Conservation (phyloP, 2,329 filamentous ascomycete species). For the Pestalotiopsis sp. region DNA sequence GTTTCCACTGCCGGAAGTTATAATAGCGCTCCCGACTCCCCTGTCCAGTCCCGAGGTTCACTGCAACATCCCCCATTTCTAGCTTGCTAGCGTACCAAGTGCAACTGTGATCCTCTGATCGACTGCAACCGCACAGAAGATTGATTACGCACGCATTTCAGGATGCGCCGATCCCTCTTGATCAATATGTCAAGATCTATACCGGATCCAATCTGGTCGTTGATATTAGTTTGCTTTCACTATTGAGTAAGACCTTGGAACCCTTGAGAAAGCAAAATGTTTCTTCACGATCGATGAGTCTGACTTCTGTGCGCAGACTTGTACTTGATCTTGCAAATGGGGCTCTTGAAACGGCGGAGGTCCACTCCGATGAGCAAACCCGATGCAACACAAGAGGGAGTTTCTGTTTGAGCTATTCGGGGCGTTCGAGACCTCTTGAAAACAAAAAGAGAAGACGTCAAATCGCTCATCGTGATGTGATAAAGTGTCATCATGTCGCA, state of each 20-base stretch:
- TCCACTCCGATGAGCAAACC: neutral
- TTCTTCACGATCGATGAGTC: neutral
- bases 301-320: neutral
- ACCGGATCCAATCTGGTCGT: neutral
- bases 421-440: neutral
- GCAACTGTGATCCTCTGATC: conserved; percentile 1
- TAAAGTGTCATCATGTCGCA: neutral
- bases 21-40: no score
- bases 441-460: neutral
- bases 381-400: neutral
- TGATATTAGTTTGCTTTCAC: neutral
- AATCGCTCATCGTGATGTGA: neutral
- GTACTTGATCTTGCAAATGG: neutral
- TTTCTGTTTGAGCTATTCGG: neutral
- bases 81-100: neutral
- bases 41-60: no score
- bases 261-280: neutral
- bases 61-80: neutral
- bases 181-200: neutral
- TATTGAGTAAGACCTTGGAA: neutral
- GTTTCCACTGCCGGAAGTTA: no score
- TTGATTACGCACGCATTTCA: conserved; percentile 1
- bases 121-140: conserved; percentile 7
- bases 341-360: neutral
- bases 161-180: neutral